phyloP scores from a whole-genome alignment of 176 grass and related monocot species.

The Oryza australiensis region DNA sequence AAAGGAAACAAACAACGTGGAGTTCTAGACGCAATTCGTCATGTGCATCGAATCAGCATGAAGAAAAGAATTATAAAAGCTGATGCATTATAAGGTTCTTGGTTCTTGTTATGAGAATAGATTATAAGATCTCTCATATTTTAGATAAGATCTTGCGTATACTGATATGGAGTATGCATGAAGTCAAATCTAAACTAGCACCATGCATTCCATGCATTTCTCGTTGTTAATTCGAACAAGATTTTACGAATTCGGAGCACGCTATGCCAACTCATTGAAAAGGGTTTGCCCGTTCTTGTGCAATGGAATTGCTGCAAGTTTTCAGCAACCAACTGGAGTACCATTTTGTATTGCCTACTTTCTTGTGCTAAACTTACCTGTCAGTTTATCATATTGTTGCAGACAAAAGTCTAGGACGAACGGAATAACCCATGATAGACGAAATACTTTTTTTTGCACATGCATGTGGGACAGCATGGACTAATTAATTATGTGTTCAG shows the following conservation, averaged over 20 bases:
- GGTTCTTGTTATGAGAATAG: neutral
- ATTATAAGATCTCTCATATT: neutral
- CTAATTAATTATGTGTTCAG: neutral
- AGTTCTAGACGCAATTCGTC: neutral
- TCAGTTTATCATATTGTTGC: slow-evolving; percentile 10
- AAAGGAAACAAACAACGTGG: neutral
- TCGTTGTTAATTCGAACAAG: neutral
- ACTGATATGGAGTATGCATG: neutral
- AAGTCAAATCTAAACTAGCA: slow-evolving; percentile 4
- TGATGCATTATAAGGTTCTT: neutral
- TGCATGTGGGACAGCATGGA: neutral
- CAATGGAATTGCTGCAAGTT: neutral
- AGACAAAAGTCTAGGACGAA: neutral
- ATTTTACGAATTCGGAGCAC: neutral
- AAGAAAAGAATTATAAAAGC: neutral
- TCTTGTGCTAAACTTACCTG: slow-evolving; percentile 26
- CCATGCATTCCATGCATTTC: slow-evolving; percentile 23
- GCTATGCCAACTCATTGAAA: slow-evolving; percentile 4
- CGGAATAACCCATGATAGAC: neutral
- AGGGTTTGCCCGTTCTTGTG: neutral
- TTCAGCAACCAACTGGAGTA: slow-evolving; percentile 2
- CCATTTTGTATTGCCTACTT: neutral
- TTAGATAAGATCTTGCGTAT: neutral
- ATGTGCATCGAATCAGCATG: slow-evolving; percentile 11
- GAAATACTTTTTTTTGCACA: slow-evolving; percentile 33